Conservation (phyloP, 805 yeast genomes). For the Saccharomyces paradoxus region DNA sequence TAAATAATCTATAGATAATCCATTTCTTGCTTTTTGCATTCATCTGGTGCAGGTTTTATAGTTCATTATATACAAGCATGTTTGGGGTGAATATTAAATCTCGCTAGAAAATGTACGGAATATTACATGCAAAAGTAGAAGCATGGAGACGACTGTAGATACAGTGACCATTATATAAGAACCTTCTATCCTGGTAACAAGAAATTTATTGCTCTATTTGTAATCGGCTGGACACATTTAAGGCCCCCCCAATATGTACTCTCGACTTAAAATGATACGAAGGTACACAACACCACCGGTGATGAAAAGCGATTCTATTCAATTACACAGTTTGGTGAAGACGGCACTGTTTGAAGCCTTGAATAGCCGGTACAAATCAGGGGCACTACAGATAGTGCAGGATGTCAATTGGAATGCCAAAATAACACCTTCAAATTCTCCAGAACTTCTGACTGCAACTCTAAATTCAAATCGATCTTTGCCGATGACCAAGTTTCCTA, state of each 20-base stretch:
- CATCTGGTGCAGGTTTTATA: not conserved
- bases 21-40: not conserved
- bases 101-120: not conserved
- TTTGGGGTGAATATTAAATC: not conserved
- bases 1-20: not conserved
- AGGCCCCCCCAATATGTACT: not conserved
- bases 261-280: not conserved
- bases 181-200: not conserved
- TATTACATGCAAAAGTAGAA: not conserved
- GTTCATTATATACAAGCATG: not conserved
- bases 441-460: not conserved
- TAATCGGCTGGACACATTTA: not conserved
- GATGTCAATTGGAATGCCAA: not conserved
- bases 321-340: not conserved
- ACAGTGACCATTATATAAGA: not conserved
- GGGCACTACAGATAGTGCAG: not conserved
- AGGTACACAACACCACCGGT: not conserved
- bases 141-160: not conserved
- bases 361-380: not conserved
- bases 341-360: not conserved
- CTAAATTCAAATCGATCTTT: conserved; percentile 28
- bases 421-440: not conserved
- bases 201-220: not conserved
- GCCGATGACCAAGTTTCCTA: conserved; percentile 27
- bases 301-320: not conserved